Conservation (phyloP, 768 basidiomycete genomes). For the Pilatotrama ljubarskyi region DNA sequence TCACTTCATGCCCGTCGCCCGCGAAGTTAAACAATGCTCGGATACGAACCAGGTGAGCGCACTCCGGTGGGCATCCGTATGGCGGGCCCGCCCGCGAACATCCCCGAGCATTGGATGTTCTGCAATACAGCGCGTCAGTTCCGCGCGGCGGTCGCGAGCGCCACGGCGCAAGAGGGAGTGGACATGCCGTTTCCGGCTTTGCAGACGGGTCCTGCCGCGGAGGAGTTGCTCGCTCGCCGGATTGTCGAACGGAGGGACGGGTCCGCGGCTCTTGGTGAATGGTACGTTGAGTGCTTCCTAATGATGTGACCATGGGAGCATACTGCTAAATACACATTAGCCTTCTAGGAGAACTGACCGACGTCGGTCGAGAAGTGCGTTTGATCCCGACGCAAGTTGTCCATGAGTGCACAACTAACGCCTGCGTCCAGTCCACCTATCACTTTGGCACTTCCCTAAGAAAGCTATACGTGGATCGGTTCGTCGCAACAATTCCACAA, state of each 20-base stretch:
- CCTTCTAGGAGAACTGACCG: constrained; percentile 70
- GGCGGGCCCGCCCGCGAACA: constrained; percentile 57
- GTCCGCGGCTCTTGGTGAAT: constrained; percentile 53
- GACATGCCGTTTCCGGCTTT: background rate
- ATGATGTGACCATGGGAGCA: too few species aligned
- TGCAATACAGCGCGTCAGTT: constrained; percentile 58
- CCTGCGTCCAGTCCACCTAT: constrained; percentile 56
- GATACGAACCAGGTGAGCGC: constrained; percentile 58
- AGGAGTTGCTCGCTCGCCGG: constrained; percentile 41
- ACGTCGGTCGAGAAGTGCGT: constrained; percentile 64
- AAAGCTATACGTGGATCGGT: constrained; percentile 69
- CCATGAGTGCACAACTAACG: background rate
- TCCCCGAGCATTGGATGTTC: constrained; percentile 70
- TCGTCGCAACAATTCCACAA: constrained; percentile 13
- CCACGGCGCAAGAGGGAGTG: constrained; percentile 13
- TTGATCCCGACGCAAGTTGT: background rate
- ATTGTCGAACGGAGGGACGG: constrained; percentile 63
- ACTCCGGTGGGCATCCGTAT: constrained; percentile 74
- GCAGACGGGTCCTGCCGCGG: background rate
- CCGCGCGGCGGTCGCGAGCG: constrained; percentile 43
- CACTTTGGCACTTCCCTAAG: constrained; percentile 60
- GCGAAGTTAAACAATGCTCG: background rate
- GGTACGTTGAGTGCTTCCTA: constrained; percentile 45
- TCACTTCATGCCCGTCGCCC: background rate
- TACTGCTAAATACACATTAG: constrained; percentile 35